Evolutionary conservation across 805 yeast genomes (phyloP), one percentile per base, ranked within the genome.

Genomic region (Lipomyces sp.): DNA sequence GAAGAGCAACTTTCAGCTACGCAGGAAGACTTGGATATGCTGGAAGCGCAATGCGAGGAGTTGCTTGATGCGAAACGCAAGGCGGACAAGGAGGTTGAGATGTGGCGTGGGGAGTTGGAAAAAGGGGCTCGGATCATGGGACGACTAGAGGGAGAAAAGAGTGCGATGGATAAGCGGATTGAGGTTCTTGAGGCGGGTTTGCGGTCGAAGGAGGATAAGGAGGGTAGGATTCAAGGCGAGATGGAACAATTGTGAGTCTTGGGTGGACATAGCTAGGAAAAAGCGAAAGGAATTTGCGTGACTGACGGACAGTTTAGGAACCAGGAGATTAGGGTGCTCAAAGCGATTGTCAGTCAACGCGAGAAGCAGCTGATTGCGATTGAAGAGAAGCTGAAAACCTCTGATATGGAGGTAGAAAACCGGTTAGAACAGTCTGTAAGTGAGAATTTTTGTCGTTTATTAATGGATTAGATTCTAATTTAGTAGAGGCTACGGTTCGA

Each of bases 141-240:
- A 1, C 69, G 74, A 13, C 74, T 83, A 11, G 79, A 80, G 53
- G 66, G 69, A 18, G 80, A 80, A 65, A 80, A 79, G 68, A 62
- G 73, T 15, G 69, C 69, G 4, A 69, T 77, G 11, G 69, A 69
- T 32, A 67, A 72, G 39, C 77, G 77, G 58, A 77, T 81, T 57
- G 69, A 71, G 1, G 72, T 69, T 1, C 72, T 82, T 8, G 79
- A 80, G 62, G 64, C 63, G 11, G 70, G 75, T 55, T 58, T 66
- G 29, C 73, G 76, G 60, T 67, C 76, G 42, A 64, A 69, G 6
- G 71, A 73, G 29, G 72, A 76, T 3, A 45, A 72, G 24, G 72
- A 68, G 50, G 73, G 73, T 11, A 60, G 15, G 33, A 56, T 63
- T 29, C 15, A 57, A 24, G 63, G 48, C 11, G 62, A 55, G 39